Evolutionary conservation across 345 rosid genomes (phyloP).

Genomic region (Ceriops tagal): DNA sequence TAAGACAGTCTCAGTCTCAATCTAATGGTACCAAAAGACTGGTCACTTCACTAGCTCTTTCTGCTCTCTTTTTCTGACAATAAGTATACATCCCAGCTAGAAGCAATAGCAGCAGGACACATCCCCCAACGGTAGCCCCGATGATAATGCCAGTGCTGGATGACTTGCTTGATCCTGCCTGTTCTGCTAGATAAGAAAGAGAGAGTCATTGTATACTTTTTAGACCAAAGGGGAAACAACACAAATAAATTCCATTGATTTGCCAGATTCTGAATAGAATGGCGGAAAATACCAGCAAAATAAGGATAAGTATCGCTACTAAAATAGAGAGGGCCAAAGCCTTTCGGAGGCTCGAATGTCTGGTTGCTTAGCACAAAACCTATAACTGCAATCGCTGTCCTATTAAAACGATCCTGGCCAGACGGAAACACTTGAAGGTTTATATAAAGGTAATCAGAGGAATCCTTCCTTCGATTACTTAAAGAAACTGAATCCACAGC

Average conservation of each 20-base stretch:
- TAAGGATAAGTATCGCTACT: conserved; percentile 26
- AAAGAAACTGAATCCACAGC: conserved; percentile 63
- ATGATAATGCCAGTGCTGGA: conserved; percentile 41
- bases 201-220: not conserved
- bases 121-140: conserved; percentile 69
- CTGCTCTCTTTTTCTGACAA: conserved; percentile 70
- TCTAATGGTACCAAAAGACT: conserved; percentile 57
- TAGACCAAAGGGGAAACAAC: not conserved
- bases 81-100: conserved; percentile 68
- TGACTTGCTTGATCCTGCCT: conserved; percentile 35
- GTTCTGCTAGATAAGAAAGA: conserved; percentile 15
- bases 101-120: conserved; percentile 43
- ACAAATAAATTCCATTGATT: not conserved
- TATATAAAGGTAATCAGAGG: conserved; percentile 38
- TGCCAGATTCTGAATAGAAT: not conserved
- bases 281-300: conserved; percentile 48
- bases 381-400: conserved; percentile 35
- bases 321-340: conserved; percentile 64
- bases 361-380: conserved; percentile 62
- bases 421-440: conserved; percentile 53
- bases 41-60: conserved; percentile 50
- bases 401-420: conserved; percentile 43
- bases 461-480: conserved; percentile 52
- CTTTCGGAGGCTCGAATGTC: conserved; percentile 50
- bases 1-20: too few species aligned